Evolutionary conservation across 257 asterid genomes (phyloP).

Genomic region (Salvia miltiorrhiza): DNA sequence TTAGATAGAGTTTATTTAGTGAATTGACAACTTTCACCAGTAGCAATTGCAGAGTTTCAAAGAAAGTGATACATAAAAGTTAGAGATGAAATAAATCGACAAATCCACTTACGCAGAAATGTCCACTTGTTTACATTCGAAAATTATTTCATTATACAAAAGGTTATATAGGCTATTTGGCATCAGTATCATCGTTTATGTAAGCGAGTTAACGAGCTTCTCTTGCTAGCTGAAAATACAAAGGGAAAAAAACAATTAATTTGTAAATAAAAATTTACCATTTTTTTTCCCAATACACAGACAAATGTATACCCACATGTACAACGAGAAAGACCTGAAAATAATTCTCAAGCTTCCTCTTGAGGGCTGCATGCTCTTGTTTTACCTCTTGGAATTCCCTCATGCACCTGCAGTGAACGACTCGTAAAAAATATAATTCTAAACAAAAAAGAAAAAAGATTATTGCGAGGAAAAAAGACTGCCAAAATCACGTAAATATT

Average conservation of each 20-base stretch:
- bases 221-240: slow-evolving; percentile 39
- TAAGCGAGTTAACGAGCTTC: slow-evolving; percentile 28
- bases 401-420: slow-evolving; percentile 45
- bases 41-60: too few species aligned
- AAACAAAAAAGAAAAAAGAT: neutral
- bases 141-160: neutral
- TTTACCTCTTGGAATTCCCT: slow-evolving; percentile 60
- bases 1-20: too few species aligned
- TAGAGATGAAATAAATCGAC: neutral
- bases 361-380: slow-evolving; percentile 61
- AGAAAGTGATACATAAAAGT: neutral
- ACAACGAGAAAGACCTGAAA: slow-evolving; percentile 47
- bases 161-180: neutral
- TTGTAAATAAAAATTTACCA: neutral
- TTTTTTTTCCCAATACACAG: neutral
- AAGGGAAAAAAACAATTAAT: neutral
- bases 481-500: neutral
- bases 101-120: neutral
- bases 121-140: neutral
- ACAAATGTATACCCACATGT: neutral
- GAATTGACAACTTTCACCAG: too few species aligned
- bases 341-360: slow-evolving; percentile 59
- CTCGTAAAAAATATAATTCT: neutral
- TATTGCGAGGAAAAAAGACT: too few species aligned
- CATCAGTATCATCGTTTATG: slow-evolving; percentile 13